Base-by-base conservation (phyloP, 176 grass and related monocot genomes). In the Tillandsia fasciculata region DNA sequence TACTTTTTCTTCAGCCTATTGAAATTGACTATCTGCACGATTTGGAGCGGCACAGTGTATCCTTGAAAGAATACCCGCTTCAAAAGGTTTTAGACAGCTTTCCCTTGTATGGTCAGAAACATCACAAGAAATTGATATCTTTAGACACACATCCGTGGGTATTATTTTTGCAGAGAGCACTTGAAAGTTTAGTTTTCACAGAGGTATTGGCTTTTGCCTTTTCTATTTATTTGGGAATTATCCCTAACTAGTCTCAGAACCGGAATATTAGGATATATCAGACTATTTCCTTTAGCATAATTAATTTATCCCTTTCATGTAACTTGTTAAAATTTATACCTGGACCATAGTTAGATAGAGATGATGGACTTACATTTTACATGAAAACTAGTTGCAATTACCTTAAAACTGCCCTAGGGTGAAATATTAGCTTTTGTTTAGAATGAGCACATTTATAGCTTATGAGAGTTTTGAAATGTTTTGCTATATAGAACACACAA, bases 71-170 rank as follows among this genome's bases (percentile, higher is more conserved):
- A 78, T 99, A 93, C 59, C 89, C 84, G 56, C 78, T 99, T 72
- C 79, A 87, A 66, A 99, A 81, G 76, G 79, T 85, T 74, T 70
- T 99, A 78, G 89, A 92, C 75, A 79, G 84, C 81, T 89, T 89
- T 58, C 79, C 80, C 68, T 26, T 83, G 50, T 52, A 76, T 66
- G 75, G 77, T 5, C 77, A 89, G 76, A 92, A 87, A 70, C 56
- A 74, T 49, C 83, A 75, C 78, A 90, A 87, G 68, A 90, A 88
- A 68, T 52, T 72, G 3, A 79, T 93, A 70, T 87, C 79, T 66
- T 79, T 93, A 26, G 89, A 99, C 68, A 90, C 86, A 81, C 94
- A 99, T 71, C 94, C 89, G 68, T 99, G 86, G 79, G 88, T 99
- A 79, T 64, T 93, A 68, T 84, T 82, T 79, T 78, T 99, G 59